Percentiles rank a stretch among this genome's conserved stretches.
Evolutionary conservation across 805 yeast species (phyloP).

Genomic region (Hanseniaspora jakobsenii): DNA sequence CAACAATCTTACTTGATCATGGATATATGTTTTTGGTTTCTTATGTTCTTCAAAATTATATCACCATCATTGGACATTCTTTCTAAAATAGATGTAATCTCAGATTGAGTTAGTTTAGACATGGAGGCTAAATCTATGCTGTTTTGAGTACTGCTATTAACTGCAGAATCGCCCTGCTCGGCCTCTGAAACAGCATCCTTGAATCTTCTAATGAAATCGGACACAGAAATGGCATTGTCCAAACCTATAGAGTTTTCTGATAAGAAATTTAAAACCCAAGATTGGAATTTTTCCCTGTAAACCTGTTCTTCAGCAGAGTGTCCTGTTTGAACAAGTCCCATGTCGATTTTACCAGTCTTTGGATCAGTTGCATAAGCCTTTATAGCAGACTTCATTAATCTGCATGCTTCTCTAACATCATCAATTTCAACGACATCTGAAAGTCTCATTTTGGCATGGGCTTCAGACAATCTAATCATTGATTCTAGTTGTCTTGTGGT

Average conservation of each 20-base stretch:
- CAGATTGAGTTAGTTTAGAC: conserved; percentile 5
- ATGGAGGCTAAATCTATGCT: neutral
- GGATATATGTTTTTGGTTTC: conserved; percentile 6
- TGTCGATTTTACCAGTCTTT: conserved; percentile 87
- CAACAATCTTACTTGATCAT: conserved; percentile 4
- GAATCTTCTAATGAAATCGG: conserved; percentile 45
- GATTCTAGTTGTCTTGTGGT: conserved; percentile 95
- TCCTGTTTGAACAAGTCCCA: conserved; percentile 95
- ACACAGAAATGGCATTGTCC: conserved; percentile 36
- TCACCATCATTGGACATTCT: conserved; percentile 14
- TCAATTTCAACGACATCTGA: conserved; percentile 54
- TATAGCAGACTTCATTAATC: conserved; percentile 84
- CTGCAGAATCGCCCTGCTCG: neutral
- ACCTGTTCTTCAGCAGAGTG: conserved; percentile 76
- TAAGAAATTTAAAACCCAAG: conserved; percentile 9
- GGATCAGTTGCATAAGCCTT: conserved; percentile 99
- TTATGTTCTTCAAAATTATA: conserved; percentile 6
- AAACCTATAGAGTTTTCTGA: conserved; percentile 2
- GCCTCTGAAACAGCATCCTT: conserved; percentile 44
- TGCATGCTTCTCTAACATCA: conserved; percentile 88
- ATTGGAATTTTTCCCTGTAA: conserved; percentile 59
- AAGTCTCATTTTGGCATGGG: conserved; percentile 93
- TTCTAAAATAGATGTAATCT: conserved; percentile 7
- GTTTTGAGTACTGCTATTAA: neutral
- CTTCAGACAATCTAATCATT: conserved; percentile 88